Conservation (phyloP, 2,329 filamentous ascomycete species). For the Macrophomina tecta region DNA sequence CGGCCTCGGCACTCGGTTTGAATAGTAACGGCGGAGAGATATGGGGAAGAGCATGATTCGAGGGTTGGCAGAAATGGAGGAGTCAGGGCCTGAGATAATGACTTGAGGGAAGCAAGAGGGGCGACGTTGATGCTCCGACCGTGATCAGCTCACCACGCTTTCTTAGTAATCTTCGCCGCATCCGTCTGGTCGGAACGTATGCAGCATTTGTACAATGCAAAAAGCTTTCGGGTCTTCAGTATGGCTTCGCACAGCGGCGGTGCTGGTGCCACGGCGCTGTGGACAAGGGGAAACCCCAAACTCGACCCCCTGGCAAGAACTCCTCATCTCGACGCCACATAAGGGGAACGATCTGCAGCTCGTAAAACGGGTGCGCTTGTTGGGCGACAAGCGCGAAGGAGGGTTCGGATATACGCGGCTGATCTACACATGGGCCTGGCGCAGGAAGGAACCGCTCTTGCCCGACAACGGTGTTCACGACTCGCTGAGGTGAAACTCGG, state of each 20-base stretch:
- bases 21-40: background rate
- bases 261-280: background rate
- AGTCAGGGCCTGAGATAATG: background rate
- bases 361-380: constrained; percentile 68
- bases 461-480: constrained; percentile 7
- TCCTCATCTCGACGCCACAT: constrained; percentile 63
- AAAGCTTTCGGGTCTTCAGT: constrained; percentile 41
- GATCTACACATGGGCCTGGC: constrained; percentile 21
- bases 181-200: constrained; percentile 31
- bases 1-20: background rate
- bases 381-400: constrained; percentile 62
- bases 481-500: constrained; percentile 8
- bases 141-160: constrained; percentile 34
- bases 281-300: constrained; percentile 34
- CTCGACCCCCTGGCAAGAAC: constrained; percentile 39
- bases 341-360: constrained; percentile 69
- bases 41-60: background rate
- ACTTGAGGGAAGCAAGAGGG: constrained; percentile 28
- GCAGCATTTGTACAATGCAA: constrained; percentile 35
- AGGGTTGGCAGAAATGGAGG: background rate
- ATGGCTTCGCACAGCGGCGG: constrained; percentile 36
- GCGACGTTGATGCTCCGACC: constrained; percentile 33
- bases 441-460: constrained; percentile 3
- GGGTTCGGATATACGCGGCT: constrained; percentile 41
- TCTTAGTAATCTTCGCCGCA: constrained; percentile 29